phyloP scores from a whole-genome alignment of 2,329 filamentous ascomycete genomes.

The Penicillium sp. region DNA sequence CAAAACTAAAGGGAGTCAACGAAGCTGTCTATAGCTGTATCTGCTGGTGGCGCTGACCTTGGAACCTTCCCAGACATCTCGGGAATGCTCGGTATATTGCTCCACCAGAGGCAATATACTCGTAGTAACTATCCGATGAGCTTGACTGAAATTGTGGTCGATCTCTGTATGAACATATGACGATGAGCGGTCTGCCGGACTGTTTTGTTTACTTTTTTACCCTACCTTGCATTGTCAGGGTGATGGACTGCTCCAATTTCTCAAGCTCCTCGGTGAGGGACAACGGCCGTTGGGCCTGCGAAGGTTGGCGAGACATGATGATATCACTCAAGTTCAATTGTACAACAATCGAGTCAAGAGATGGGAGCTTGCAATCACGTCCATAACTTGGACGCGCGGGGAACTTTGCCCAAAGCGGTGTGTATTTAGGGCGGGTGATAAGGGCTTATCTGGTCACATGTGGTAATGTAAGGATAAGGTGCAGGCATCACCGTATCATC shows the following conservation, averaged over 20 bases:
- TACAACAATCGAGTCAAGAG: neutral
- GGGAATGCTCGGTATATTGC: constrained; percentile 87
- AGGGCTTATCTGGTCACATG: constrained; percentile 29
- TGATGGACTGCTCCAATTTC: constrained; percentile 92
- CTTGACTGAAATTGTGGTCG: constrained; percentile 94
- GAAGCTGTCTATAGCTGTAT: constrained; percentile 5
- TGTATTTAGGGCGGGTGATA: constrained; percentile 29
- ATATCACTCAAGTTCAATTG: neutral
- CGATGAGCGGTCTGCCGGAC: constrained; percentile 10
- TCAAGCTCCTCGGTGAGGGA: constrained; percentile 91
- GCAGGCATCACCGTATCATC: constrained; percentile 15
- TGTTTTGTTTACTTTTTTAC: constrained; percentile 14
- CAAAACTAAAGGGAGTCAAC: constrained; percentile 60
- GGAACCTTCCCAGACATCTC: constrained; percentile 90
- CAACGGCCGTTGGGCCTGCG: constrained; percentile 49
- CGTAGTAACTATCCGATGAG: constrained; percentile 88
- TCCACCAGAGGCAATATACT: constrained; percentile 90
- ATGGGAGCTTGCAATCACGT: constrained; percentile 2
- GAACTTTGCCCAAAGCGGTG: constrained; percentile 26
- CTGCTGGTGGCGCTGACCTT: constrained; percentile 52
- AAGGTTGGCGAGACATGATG: constrained; percentile 45
- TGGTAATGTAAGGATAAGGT: constrained; percentile 12
- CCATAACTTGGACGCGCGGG: constrained; percentile 21
- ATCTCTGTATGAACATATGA: constrained; percentile 57
- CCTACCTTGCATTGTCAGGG: constrained; percentile 79